These are phyloP conservation scores for Lathyrus oleraceus DNA, from an alignment of 306 rosid genomes.

Conservation along the genomic window DNA sequence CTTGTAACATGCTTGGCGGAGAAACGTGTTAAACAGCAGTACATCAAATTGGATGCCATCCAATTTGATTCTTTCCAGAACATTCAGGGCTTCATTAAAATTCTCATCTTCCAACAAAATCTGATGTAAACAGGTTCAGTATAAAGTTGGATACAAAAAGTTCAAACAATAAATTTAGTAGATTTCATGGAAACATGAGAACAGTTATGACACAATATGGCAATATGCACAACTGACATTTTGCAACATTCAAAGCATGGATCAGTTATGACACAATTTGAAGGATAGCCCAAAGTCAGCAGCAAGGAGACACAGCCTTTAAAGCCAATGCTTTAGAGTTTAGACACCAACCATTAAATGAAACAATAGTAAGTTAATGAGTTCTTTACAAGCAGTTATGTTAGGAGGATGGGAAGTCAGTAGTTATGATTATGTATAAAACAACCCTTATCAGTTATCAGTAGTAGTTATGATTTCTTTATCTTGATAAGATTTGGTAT, in stretches of 20 bases:
- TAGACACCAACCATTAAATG: background rate
- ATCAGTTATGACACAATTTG: no score
- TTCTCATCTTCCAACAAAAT: slow-evolving; percentile 58
- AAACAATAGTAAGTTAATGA: background rate
- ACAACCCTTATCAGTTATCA: no score
- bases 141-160: slow-evolving; percentile 30
- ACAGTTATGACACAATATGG: background rate
- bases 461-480: no score
- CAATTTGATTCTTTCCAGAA: slow-evolving; percentile 63
- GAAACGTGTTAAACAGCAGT: slow-evolving; percentile 60
- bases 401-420: background rate
- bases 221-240: background rate
- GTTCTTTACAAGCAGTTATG: background rate
- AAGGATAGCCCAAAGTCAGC: background rate
- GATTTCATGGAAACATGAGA: slow-evolving; percentile 5
- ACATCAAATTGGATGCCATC: slow-evolving; percentile 65
- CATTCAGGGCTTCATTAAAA: slow-evolving; percentile 57
- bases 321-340: background rate
- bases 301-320: background rate
- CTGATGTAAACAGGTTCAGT: slow-evolving; percentile 50
- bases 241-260: background rate
- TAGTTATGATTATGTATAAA: no score
- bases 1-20: slow-evolving; percentile 57
- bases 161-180: background rate
- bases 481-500: no score